Base-by-base conservation (phyloP, 768 basidiomycete genomes). In the Paxillus rubicundulus region DNA sequence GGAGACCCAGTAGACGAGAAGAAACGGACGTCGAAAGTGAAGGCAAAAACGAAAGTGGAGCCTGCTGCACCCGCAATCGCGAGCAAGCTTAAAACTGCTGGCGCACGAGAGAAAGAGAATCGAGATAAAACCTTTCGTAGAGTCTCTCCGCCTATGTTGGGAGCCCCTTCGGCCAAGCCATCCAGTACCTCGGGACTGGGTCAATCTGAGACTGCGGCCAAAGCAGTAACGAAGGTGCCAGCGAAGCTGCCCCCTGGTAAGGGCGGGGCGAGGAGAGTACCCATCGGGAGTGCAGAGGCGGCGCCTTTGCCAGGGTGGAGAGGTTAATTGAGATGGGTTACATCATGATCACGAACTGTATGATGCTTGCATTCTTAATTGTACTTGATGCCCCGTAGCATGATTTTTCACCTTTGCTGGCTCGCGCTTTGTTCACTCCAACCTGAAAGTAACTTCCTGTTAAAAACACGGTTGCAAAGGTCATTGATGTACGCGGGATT, bases 251-350 rank as follows among this genome's bases (percentile, higher is more conserved):
- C 72, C 20, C 54, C 57, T 8, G 58, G 66, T 60, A 73, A 67
- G 53, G 75, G 74, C 27, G 86, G 85, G 6, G 79, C 87, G 5
- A 73, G 86, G 58, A 74, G 86, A 51, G 86, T 89, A 21, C 82
- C 77, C 5, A 70, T 87, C n/a, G 80, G 82, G 55, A 87, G 85
- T 56, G 76, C 77, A 2, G 84, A 86, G 50, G 86, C 85, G 5
- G 82, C 82, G 5, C 67, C 75, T 6, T 67, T 68, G 10, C 79
- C 76, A 32, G 73, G 74, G 1, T 77, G 83, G 77, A 77, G 76
- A 62, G 76, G 75, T 14, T 83, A 61, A 69, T 45, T 9, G 34
- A 49, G 12, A 13, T 18, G n/a, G 24, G 17, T 18, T 6, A 34
- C 30, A 18, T 20, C 47, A 32, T 43, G 24, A 18, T 20, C 47